Percentiles rank a stretch among this genome's conserved stretches.
These are phyloP conservation scores for Pythium phragmiticola DNA, from an alignment of 352 stramenopile species.

Conservation along the genomic window DNA sequence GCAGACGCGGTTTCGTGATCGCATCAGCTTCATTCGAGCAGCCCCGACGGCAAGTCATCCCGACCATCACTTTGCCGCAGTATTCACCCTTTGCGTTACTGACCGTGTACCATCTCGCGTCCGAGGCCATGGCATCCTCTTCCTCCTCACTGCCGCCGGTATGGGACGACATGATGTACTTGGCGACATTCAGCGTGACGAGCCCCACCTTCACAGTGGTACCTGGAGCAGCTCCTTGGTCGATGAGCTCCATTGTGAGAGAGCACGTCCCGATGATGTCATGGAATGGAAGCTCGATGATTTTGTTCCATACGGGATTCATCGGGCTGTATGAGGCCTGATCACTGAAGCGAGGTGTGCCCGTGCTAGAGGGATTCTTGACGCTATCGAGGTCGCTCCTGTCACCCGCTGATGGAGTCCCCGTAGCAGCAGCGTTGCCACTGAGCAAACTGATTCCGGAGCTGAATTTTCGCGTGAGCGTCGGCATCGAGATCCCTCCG, in stretches of 20 bases:
- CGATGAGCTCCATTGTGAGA: conserved; percentile 73
- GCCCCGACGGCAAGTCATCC: conserved; percentile 62
- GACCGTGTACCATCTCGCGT: conserved; percentile 83
- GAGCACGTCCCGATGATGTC: conserved; percentile 75
- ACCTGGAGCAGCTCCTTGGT: conserved; percentile 36
- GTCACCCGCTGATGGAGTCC: conserved; percentile 13
- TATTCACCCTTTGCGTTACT: conserved; percentile 86
- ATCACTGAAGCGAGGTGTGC: conserved; percentile 49
- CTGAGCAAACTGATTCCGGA: conserved; percentile 56
- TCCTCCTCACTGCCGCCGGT: conserved; percentile 44
- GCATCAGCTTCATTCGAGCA: conserved; percentile 26
- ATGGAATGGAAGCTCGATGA: conserved; percentile 74
- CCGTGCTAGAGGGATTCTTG: conserved; percentile 49
- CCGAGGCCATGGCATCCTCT: conserved; percentile 65
- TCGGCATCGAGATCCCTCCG: conserved; percentile 64
- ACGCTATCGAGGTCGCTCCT: conserved; percentile 25
- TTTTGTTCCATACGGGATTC: conserved; percentile 81
- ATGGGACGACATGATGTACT: conserved; percentile 75
- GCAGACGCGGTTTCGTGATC: conserved; percentile 44
- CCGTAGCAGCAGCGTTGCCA: conserved; percentile 23
- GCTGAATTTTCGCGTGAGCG: conserved; percentile 74
- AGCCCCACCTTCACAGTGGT: conserved; percentile 52
- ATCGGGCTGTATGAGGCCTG: conserved; percentile 62
- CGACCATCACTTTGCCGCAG: conserved; percentile 80
- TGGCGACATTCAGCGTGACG: conserved; percentile 76